A percentile compares a stretch with the other conserved stretches of the same genome.
Evolutionary conservation across 331 rosid species (phyloP).

Genomic region (Ulmus americana): DNA sequence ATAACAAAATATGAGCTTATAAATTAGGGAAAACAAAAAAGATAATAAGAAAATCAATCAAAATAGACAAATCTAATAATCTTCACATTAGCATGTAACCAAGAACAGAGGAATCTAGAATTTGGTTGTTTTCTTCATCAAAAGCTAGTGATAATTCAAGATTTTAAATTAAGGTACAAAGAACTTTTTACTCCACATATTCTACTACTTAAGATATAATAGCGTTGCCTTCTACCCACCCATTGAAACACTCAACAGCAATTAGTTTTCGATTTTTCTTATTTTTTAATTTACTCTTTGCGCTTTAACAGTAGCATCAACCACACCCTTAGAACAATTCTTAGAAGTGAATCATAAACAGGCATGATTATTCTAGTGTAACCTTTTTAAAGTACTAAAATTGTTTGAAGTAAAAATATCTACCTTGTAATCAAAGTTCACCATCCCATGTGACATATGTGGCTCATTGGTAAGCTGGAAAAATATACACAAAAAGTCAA

Average conservation of each 20-base stretch:
- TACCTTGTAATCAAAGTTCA: constrained; percentile 91
- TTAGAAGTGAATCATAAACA: background rate
- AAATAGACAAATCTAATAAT: background rate
- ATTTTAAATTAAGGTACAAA: too few species aligned
- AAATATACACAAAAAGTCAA: constrained; percentile 9
- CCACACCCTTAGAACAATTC: background rate
- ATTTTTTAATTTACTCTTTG: too few species aligned
- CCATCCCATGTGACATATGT: constrained; percentile 93
- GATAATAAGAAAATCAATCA: background rate
- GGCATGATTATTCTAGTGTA: too few species aligned
- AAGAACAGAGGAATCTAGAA: background rate
- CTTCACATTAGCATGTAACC: background rate
- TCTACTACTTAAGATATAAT: too few species aligned
- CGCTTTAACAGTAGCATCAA: too few species aligned
- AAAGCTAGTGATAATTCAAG: background rate
- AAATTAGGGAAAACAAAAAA: too few species aligned
- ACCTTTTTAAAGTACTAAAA: background rate
- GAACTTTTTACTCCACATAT: too few species aligned
- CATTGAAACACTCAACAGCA: too few species aligned
- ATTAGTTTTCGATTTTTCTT: too few species aligned
- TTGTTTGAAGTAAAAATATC: constrained; percentile 6
- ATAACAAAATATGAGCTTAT: background rate
- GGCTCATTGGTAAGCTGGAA: constrained; percentile 86
- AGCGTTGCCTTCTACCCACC: too few species aligned
- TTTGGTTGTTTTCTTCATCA: background rate